These are phyloP conservation scores for Globisporangium canariense DNA, from an alignment of 352 stramenopile genomes.

Conservation along the genomic window DNA sequence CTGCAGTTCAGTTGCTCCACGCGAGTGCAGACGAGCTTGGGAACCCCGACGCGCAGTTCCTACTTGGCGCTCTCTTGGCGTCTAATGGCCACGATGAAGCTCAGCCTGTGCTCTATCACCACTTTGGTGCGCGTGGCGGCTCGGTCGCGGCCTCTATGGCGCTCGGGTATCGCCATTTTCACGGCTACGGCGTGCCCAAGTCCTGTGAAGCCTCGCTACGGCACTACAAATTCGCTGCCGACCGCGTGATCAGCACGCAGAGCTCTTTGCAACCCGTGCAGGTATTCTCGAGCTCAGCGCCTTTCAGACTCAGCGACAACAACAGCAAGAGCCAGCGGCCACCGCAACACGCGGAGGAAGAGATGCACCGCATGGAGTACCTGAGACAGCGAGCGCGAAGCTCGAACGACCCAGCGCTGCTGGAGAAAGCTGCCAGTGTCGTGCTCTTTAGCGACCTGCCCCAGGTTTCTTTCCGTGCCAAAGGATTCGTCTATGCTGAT, in stretches of 20 bases:
- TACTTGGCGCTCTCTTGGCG: conserved; percentile 30
- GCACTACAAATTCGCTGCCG: conserved; percentile 77
- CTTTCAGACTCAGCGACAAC: conserved; percentile 34
- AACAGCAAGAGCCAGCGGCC: conserved; percentile 18
- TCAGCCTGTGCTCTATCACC: conserved; percentile 40
- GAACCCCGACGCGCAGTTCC: conserved; percentile 39
- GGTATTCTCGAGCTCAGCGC: conserved; percentile 34
- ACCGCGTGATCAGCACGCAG: conserved; percentile 37
- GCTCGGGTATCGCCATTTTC: conserved; percentile 61
- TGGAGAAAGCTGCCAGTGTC: conserved; percentile 51
- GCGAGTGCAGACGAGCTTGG: conserved; percentile 31
- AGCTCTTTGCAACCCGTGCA: conserved; percentile 25
- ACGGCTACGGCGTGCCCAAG: conserved; percentile 45
- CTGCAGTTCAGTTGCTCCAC: conserved; percentile 32
- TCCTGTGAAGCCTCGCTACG: conserved; percentile 54
- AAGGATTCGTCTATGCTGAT: not conserved
- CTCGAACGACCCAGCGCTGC: conserved; percentile 23
- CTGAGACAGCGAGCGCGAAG: conserved; percentile 32
- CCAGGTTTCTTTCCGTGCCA: not conserved
- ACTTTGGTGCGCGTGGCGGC: conserved; percentile 49
- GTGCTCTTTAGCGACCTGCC: conserved; percentile 51
- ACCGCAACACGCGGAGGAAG: conserved; percentile 25
- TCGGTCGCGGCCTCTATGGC: conserved; percentile 50
- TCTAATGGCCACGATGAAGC: conserved; percentile 12
- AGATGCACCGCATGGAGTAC: conserved; percentile 47